Conservation (phyloP, 176 grass and related monocot genomes). For the Carex pumila region DNA sequence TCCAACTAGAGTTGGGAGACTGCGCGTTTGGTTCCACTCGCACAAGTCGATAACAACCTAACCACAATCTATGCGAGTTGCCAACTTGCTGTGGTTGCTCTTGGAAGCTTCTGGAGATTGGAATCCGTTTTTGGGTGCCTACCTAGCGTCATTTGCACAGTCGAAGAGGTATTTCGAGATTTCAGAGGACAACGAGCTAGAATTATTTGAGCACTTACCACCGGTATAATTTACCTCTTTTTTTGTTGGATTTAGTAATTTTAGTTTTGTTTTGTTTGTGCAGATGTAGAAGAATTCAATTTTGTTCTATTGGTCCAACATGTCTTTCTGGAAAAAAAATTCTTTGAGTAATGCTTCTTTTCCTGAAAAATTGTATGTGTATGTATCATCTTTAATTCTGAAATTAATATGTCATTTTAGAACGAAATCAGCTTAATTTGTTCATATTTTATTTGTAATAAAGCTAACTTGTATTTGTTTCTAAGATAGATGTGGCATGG, state of each 20-base stretch:
- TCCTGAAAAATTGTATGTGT: background rate
- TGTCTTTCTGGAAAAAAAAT: background rate
- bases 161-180: slow-evolving; percentile 96
- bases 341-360: background rate
- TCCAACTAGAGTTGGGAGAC: too few species aligned
- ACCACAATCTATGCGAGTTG: too few species aligned
- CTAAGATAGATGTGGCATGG: too few species aligned
- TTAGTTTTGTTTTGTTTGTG: slow-evolving; percentile 23
- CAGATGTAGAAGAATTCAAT: slow-evolving; percentile 83
- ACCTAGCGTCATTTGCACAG: slow-evolving; percentile 23
- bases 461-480: too few species aligned
- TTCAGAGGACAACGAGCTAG: slow-evolving; percentile 79
- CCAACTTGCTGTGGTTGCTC: too few species aligned
- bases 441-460: too few species aligned
- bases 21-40: too few species aligned
- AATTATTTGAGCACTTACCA: slow-evolving; percentile 72
- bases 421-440: too few species aligned
- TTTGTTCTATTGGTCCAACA: background rate
- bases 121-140: too few species aligned
- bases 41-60: too few species aligned
- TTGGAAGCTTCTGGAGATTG: too few species aligned
- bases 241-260: slow-evolving; percentile 13
- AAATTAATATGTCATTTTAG: too few species aligned
- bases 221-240: slow-evolving; percentile 32
- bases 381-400: background rate